A percentile compares a stretch with the other conserved stretches of the same genome.
Evolutionary conservation across 306 rosid genomes (phyloP).

Genomic region (Begonia loranthoides): DNA sequence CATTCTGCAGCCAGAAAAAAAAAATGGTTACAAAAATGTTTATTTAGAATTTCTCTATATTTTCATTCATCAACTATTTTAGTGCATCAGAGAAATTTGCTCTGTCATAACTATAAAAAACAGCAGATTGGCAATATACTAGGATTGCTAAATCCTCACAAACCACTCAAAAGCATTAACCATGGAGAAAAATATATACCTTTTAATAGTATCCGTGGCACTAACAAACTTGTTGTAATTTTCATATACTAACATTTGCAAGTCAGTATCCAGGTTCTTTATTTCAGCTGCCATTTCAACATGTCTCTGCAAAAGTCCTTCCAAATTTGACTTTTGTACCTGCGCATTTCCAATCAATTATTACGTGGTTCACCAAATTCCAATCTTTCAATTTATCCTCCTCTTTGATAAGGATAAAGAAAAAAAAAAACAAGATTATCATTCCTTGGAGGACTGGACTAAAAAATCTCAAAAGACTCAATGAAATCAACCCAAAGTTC

Average conservation of each 20-base stretch:
- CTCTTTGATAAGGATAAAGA: not conserved
- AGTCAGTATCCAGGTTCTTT: slow-evolving; percentile 95
- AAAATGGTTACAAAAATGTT: not conserved
- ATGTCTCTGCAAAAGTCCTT: slow-evolving; percentile 70
- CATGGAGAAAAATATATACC: slow-evolving; percentile 17
- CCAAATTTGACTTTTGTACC: slow-evolving; percentile 64
- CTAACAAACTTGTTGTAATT: slow-evolving; percentile 87
- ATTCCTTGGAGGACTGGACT: not conserved
- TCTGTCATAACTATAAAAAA: too few relatives aligned
- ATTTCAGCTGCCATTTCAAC: slow-evolving; percentile 90
- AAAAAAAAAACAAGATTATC: not conserved
- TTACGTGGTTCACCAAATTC: not conserved
- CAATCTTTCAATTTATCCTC: slow-evolving; percentile 1
- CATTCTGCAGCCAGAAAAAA: slow-evolving; percentile 41
- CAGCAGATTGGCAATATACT: too few relatives aligned
- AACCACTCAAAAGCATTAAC: too few relatives aligned
- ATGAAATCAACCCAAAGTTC: not conserved
- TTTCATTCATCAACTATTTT: not conserved
- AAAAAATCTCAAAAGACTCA: not conserved
- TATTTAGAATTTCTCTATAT: not conserved
- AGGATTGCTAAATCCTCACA: too few relatives aligned
- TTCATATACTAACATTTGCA: slow-evolving; percentile 91
- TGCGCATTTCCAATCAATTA: slow-evolving; percentile 3
- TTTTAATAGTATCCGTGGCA: slow-evolving; percentile 81
- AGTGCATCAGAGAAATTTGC: too few relatives aligned